Conservation (phyloP, 1,284 basidiomycete species). For the Trichosporon coremiiforme region DNA sequence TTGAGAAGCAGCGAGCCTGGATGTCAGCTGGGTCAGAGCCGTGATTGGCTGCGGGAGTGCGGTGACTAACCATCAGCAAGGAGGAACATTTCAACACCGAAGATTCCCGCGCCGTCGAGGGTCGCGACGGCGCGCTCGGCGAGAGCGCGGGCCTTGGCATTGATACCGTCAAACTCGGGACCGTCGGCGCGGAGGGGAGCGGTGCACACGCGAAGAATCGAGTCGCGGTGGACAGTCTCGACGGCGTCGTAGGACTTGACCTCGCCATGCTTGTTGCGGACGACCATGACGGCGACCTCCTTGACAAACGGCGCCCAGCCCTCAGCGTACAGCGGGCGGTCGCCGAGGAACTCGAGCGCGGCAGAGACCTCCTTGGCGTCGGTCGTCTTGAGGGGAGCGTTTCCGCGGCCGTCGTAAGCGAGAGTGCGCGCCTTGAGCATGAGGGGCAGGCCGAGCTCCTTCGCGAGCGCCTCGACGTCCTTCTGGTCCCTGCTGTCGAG, state of each 20-base stretch:
- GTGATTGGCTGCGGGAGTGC: background rate
- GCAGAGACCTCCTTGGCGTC: constrained; percentile 62
- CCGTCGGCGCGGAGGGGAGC: constrained; percentile 69
- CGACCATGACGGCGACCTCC: constrained; percentile 98
- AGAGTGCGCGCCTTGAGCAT: constrained; percentile 96
- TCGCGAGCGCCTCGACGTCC: constrained; percentile 63
- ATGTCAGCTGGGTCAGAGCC: constrained; percentile 17
- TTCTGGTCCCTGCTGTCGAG: constrained; percentile 59
- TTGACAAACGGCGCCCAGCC: constrained; percentile 87
- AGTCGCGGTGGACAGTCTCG: constrained; percentile 94
- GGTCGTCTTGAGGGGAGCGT: constrained; percentile 70
- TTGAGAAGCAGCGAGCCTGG: constrained; percentile 81
- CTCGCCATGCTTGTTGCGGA: constrained; percentile 73
- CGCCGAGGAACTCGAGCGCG: constrained; percentile 69
- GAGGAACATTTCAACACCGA: constrained; percentile 98
- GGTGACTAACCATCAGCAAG: constrained; percentile 71
- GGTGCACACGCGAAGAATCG: constrained; percentile 86
- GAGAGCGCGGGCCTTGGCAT: constrained; percentile 67
- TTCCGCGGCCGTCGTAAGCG: constrained; percentile 96
- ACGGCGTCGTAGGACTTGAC: constrained; percentile 87
- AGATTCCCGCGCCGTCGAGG: constrained; percentile 87
- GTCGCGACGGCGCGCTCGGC: constrained; percentile 82
- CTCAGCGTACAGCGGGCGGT: constrained; percentile 80
- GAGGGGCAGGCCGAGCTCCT: constrained; percentile 75
- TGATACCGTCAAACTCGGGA: constrained; percentile 59